Percentiles rank a stretch among this genome's conserved stretches.
phyloP scores from a whole-genome alignment of 2,329 filamentous ascomycete genomes.

The Paraconiothyrium brasiliense region DNA sequence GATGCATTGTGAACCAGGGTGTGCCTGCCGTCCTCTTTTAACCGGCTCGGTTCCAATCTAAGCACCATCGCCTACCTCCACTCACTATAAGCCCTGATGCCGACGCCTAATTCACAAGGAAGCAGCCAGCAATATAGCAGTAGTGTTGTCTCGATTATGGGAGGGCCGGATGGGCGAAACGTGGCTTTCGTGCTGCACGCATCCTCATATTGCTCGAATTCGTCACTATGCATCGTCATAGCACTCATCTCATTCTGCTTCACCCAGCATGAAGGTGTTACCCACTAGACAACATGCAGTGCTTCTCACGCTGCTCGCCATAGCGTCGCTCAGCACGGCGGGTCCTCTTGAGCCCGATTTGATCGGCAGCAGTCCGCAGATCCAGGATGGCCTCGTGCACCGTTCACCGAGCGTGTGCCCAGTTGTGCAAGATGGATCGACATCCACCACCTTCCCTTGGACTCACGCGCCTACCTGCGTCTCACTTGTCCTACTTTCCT shows the following conservation, averaged over 20 bases:
- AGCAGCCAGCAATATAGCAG: constrained; percentile 16
- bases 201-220: not conserved
- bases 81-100: constrained; percentile 11
- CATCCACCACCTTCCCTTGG: constrained; percentile 40
- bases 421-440: constrained; percentile 33
- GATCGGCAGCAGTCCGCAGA: constrained; percentile 27
- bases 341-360: constrained; percentile 5
- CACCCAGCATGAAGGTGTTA: not conserved
- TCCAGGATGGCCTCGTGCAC: constrained; percentile 32
- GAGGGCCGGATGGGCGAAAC: constrained; percentile 18
- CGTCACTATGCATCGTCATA: not conserved
- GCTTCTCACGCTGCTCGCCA: not conserved
- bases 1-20: not conserved
- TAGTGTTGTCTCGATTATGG: constrained; percentile 5
- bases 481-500: constrained; percentile 22
- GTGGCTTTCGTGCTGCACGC: constrained; percentile 21
- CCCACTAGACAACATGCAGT: not conserved
- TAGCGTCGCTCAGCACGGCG: not conserved
- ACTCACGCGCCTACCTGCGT: constrained; percentile 41
- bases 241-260: not conserved
- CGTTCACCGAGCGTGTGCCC: constrained; percentile 30
- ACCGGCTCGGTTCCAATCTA: constrained; percentile 23
- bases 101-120: constrained; percentile 16
- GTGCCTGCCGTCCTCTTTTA: constrained; percentile 15
- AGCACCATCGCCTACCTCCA: constrained; percentile 6